Conservation (phyloP, 2,329 filamentous ascomycete genomes). For the Chalara sp. region DNA sequence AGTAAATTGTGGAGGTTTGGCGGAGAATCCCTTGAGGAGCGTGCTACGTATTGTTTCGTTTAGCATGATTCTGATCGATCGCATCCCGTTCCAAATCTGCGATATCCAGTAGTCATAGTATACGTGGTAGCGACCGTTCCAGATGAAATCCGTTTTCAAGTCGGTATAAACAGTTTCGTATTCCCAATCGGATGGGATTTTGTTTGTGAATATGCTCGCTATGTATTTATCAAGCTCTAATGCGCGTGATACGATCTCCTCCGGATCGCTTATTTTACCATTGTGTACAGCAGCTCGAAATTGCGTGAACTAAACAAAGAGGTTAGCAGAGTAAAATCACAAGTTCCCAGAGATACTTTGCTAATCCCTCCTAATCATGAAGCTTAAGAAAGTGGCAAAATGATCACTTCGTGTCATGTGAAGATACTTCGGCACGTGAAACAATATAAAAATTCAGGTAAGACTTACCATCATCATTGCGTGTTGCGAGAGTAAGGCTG, state of each 20-base stretch:
- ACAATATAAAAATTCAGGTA: no score
- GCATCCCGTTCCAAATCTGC: constrained; percentile 22
- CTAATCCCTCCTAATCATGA: no score
- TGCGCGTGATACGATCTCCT: constrained; percentile 13
- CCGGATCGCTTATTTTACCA: constrained; percentile 26
- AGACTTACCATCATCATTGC: constrained; percentile 21
- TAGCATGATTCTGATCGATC: constrained; percentile 18
- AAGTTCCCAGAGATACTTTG: no score
- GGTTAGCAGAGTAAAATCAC: no score
- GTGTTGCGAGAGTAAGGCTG: neutral
- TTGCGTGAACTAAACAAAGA: constrained; percentile 6
- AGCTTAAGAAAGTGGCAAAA: no score
- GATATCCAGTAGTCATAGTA: constrained; percentile 22
- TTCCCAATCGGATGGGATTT: constrained; percentile 12
- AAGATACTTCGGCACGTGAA: no score
- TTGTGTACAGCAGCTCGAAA: constrained; percentile 15
- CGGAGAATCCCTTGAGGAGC: constrained; percentile 7
- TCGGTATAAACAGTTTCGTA: constrained; percentile 18
- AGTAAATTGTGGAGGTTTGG: constrained; percentile 7
- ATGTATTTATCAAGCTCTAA: constrained; percentile 16
- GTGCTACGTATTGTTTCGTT: constrained; percentile 18
- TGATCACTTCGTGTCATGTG: no score
- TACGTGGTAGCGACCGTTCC: constrained; percentile 21
- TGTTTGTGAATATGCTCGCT: constrained; percentile 3
- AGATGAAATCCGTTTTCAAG: constrained; percentile 17